Percentiles rank a stretch among this genome's conserved stretches.
Conservation (phyloP, 148 eudicot genomes). For the Rhododendron griersonianum region DNA sequence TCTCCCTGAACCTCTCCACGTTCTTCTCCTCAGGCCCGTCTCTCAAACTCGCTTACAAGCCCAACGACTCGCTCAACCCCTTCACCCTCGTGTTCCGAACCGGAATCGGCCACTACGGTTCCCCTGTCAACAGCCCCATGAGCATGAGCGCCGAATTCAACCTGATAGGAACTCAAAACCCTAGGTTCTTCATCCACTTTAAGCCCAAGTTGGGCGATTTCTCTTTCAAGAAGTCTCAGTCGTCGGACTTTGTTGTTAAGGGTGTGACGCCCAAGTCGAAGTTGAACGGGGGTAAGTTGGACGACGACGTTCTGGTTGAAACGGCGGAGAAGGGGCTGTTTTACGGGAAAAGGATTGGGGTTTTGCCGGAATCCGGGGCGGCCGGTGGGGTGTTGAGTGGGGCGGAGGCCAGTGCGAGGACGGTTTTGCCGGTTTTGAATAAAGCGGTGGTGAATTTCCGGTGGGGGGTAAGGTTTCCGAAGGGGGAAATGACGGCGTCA, state of each 20-base stretch:
- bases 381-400: constrained; percentile 39
- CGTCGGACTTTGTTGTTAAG: constrained; percentile 29
- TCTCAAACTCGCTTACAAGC: constrained; percentile 63
- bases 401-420: constrained; percentile 56
- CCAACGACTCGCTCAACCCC: constrained; percentile 64
- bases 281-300: constrained; percentile 19
- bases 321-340: constrained; percentile 16
- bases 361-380: constrained; percentile 18
- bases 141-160: constrained; percentile 78
- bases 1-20: constrained; percentile 49
- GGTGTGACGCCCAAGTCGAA: constrained; percentile 16
- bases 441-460: constrained; percentile 60
- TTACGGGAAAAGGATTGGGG: constrained; percentile 18
- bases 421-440: constrained; percentile 45
- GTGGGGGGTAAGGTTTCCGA: constrained; percentile 78
- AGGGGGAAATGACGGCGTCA: constrained; percentile 12
- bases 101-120: constrained; percentile 69
- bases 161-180: constrained; percentile 43
- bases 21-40: constrained; percentile 72
- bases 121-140: constrained; percentile 63
- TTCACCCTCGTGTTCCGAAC: constrained; percentile 61
- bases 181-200: constrained; percentile 64
- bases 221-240: constrained; percentile 49
- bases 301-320: constrained; percentile 35
- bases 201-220: constrained; percentile 80